Base-by-base conservation (phyloP, 2,329 filamentous ascomycete genomes). In the Cordyceps tenuipes region DNA sequence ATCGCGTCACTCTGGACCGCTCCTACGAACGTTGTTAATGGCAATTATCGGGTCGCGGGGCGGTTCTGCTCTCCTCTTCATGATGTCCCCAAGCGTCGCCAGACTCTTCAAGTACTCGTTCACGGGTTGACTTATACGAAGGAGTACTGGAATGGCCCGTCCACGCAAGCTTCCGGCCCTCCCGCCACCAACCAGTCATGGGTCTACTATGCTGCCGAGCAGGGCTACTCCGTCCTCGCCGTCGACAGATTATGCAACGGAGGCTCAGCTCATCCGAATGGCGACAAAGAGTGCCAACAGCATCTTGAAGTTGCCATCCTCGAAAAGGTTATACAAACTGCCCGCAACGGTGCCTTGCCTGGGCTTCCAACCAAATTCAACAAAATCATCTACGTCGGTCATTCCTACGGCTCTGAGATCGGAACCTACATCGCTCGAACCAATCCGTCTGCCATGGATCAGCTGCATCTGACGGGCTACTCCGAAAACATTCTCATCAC, bases 191-290 rank as follows among this genome's bases (percentile, higher is more conserved):
- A 60, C n/a, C 23, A 21, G 23, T 62, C 60, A 15, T 62, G 60
- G 60, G 7, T 50, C 17, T 34, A 53, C 26, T 39, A 43, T n/a
- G 60, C 60, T 17, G 54, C 55, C 21, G 2, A 41, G 36, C 60
- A 59, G 26, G 60, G 60, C 9, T 62, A 62, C 39, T 23, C 55
- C 6, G 58, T 56, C 10, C 55, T 62, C 19, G 48, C 60, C 10
- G 41, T 62, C 13, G 60, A 62, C 29, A 41, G 60, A 26, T 31
- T 58, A 21, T 63, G 58, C 50, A 60, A 55, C 26, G 58, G 58
- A 15, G 2, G 41, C 15, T 55, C 58, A 3, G 43, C 50, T 7
- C 39, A 31, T 3, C 41, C 29, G 43, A 31, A 54, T 31, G 58
- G 58, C 23, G 13, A 49, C 10, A 2, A 31, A 8, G 41, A 54